Evolutionary conservation across 192 early-diverging fungal genomes (phyloP).

Genomic region (Umbelopsis vinacea): DNA sequence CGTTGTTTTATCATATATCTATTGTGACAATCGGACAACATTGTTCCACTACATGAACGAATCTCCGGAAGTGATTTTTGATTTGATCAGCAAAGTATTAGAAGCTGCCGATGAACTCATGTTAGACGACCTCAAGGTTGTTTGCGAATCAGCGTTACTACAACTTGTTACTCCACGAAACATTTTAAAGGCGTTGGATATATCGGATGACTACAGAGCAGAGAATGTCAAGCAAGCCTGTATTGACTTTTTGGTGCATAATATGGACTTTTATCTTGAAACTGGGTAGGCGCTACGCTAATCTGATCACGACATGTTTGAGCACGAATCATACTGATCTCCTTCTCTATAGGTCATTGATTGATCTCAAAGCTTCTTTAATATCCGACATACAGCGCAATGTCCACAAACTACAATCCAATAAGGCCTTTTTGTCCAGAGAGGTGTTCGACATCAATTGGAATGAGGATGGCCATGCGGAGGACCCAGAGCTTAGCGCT

Average conservation of each 20-base stretch:
- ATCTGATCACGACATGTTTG: neutral
- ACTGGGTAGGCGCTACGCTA: slow-evolving; percentile 28
- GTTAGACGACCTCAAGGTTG: slow-evolving; percentile 48
- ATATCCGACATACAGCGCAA: slow-evolving; percentile 33
- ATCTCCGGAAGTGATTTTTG: slow-evolving; percentile 50
- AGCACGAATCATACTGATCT: neutral
- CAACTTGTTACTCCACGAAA: slow-evolving; percentile 52
- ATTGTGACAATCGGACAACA: slow-evolving; percentile 46
- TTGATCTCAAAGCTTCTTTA: slow-evolving; percentile 1
- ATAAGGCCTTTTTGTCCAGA: slow-evolving; percentile 6
- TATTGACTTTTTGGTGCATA: slow-evolving; percentile 54
- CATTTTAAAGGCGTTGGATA: slow-evolving; percentile 56
- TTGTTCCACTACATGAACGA: slow-evolving; percentile 46
- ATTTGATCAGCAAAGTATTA: slow-evolving; percentile 59
- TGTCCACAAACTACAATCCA: slow-evolving; percentile 26
- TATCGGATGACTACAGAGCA: slow-evolving; percentile 56
- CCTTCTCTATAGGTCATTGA: slow-evolving; percentile 21
- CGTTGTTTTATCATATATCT: slow-evolving; percentile 59
- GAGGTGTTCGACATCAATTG: neutral
- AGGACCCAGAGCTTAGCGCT: neutral
- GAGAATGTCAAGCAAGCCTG: slow-evolving; percentile 54
- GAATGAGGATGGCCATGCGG: neutral
- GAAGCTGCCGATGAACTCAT: slow-evolving; percentile 69
- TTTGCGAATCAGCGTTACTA: slow-evolving; percentile 43
- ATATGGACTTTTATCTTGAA: slow-evolving; percentile 49